Conservation (phyloP, 2,329 filamentous ascomycete species). For the Exophiala oligosperma region DNA sequence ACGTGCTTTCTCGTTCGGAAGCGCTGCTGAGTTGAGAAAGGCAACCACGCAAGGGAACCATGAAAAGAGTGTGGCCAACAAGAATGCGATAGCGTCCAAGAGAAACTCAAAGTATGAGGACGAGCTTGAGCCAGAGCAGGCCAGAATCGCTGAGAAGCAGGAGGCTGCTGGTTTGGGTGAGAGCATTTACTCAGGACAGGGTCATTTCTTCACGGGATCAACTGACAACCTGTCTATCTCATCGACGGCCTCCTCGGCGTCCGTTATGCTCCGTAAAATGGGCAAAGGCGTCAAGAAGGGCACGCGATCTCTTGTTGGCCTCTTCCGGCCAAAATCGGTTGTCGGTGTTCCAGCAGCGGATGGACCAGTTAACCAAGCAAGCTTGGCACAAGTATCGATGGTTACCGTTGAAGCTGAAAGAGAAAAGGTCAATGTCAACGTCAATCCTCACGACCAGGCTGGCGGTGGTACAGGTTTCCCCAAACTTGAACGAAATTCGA, state of each 20-base stretch:
- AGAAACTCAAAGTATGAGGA: slow-evolving; percentile 67
- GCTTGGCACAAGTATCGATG: slow-evolving; percentile 86
- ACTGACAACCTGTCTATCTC: slow-evolving; percentile 77
- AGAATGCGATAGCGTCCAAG: slow-evolving; percentile 48
- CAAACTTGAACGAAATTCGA: slow-evolving; percentile 76
- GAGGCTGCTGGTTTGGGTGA: slow-evolving; percentile 89
- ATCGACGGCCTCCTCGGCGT: slow-evolving; percentile 50
- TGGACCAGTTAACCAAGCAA: slow-evolving; percentile 61
- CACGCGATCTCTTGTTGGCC: slow-evolving; percentile 82
- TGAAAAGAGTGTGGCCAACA: slow-evolving; percentile 43
- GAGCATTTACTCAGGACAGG: slow-evolving; percentile 87
- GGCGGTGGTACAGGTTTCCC: slow-evolving; percentile 79
- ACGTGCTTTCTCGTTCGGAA: slow-evolving; percentile 94
- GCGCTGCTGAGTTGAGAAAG: slow-evolving; percentile 83
- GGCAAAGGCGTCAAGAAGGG: slow-evolving; percentile 97
- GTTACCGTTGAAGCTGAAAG: slow-evolving; percentile 93
- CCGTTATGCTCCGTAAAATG: slow-evolving; percentile 81
- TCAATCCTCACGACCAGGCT: slow-evolving; percentile 62
- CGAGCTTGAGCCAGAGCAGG: slow-evolving; percentile 82
- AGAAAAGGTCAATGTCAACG: slow-evolving; percentile 76
- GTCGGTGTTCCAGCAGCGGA: slow-evolving; percentile 76
- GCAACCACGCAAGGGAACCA: slow-evolving; percentile 65
- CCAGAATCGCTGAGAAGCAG: slow-evolving; percentile 85
- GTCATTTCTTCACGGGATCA: slow-evolving; percentile 81
- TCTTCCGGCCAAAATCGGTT: slow-evolving; percentile 93